These are phyloP conservation scores for Deinandra increscens DNA, from an alignment of 129 eudicot species.

Conservation along the genomic window DNA sequence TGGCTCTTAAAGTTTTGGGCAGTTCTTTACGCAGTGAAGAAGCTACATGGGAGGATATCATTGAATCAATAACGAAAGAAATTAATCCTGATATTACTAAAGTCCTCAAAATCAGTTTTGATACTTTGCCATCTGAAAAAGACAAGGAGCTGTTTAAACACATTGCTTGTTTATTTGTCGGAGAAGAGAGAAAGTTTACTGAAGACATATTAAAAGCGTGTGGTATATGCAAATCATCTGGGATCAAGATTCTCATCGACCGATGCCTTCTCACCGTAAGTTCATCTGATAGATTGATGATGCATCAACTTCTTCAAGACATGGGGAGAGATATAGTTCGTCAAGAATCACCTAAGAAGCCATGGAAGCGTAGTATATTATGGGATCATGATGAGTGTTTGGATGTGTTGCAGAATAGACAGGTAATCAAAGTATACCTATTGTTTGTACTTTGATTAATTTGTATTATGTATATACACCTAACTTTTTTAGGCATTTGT, in stretches of 20 bases:
- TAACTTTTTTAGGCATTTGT: background rate
- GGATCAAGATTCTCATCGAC: constrained; percentile 7
- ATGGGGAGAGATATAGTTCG: constrained; percentile 34
- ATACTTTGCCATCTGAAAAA: constrained; percentile 21
- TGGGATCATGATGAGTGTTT: constrained; percentile 18
- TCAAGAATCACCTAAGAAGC: constrained; percentile 30
- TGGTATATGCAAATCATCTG: background rate
- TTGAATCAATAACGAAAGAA: constrained; percentile 15
- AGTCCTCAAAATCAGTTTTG: constrained; percentile 18
- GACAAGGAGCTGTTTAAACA: constrained; percentile 18
- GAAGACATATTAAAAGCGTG: background rate
- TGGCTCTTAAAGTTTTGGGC: constrained; percentile 39
- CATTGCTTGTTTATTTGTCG: constrained; percentile 24
- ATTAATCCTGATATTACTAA: background rate
- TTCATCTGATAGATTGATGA: background rate
- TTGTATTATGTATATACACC: background rate
- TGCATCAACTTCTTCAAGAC: constrained; percentile 32
- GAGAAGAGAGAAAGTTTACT: constrained; percentile 3
- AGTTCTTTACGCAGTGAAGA: constrained; percentile 22
- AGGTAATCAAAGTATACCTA: too few relatives aligned
- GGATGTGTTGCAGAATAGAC: background rate
- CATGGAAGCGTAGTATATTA: constrained; percentile 26
- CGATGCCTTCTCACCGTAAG: constrained; percentile 17
- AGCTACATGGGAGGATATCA: background rate
- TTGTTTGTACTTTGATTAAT: background rate